Conservation (phyloP, 345 rosid genomes). For the Barbarea vulgaris region DNA sequence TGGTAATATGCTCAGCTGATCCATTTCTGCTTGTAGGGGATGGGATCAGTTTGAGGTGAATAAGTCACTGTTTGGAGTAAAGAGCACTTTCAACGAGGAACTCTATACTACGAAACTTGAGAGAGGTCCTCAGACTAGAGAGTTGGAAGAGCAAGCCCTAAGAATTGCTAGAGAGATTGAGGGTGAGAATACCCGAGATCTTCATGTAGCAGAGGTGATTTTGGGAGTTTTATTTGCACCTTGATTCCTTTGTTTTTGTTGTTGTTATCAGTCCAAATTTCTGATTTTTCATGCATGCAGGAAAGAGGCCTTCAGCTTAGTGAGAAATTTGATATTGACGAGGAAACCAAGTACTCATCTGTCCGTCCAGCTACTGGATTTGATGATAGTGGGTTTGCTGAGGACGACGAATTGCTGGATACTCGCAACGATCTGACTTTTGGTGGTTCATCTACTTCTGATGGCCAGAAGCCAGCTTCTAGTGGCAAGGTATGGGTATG, state of each 20-base stretch:
- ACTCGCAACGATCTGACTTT: constrained; percentile 61
- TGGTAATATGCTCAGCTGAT: constrained; percentile 27
- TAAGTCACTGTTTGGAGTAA: constrained; percentile 76
- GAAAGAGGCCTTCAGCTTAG: constrained; percentile 76
- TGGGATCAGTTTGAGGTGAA: constrained; percentile 95
- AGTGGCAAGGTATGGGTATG: constrained; percentile 49
- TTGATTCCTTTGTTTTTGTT: not conserved
- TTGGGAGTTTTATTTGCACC: constrained; percentile 16
- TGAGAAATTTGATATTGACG: constrained; percentile 67
- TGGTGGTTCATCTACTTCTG: constrained; percentile 54
- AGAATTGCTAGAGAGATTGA: constrained; percentile 94
- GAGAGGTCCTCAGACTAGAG: constrained; percentile 62
- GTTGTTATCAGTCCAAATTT: constrained; percentile 1
- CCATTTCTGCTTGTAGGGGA: constrained; percentile 45
- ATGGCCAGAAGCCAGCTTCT: constrained; percentile 42
- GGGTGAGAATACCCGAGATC: constrained; percentile 82
- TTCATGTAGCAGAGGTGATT: constrained; percentile 89
- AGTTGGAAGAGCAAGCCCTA: constrained; percentile 72
- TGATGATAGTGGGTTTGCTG: constrained; percentile 83
- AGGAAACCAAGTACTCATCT: constrained; percentile 84
- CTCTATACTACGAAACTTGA: constrained; percentile 84
- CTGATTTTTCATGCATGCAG: constrained; percentile 46
- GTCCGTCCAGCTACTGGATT: constrained; percentile 56
- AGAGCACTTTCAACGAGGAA: constrained; percentile 88
- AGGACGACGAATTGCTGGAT: constrained; percentile 67